phyloP scores from a whole-genome alignment of 202 grass and related monocot species.

The Brachypodium distachyon region DNA sequence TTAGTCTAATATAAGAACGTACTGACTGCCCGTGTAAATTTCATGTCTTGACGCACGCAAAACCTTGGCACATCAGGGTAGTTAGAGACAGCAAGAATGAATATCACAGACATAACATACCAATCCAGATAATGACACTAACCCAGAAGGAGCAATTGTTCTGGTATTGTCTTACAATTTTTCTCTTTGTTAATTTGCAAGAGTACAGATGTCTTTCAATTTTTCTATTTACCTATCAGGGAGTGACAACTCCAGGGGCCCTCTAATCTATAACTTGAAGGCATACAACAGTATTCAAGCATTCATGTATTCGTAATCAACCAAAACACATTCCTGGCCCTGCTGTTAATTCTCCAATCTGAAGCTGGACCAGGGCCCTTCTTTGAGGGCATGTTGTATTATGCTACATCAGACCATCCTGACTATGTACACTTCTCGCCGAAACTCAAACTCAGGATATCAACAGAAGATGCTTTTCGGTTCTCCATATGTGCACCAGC shows the following conservation, averaged over 20 bases:
- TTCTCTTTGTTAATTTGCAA: neutral
- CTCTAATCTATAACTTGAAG: neutral
- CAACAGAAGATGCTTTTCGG: neutral
- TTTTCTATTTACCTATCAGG: neutral
- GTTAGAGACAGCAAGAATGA: too few relatives aligned
- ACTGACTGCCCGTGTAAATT: too few relatives aligned
- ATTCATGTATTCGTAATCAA: neutral
- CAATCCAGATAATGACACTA: too few relatives aligned
- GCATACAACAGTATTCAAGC: neutral
- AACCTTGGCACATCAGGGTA: too few relatives aligned
- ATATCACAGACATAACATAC: too few relatives aligned
- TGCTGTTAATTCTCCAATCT: neutral
- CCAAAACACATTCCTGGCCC: neutral
- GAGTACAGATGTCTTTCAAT: neutral
- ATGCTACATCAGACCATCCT: neutral
- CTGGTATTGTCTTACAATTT: neutral
- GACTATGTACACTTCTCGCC: neutral
- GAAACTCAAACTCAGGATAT: neutral
- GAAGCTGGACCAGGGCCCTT: neutral
- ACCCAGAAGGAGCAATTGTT: neutral
- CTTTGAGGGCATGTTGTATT: neutral
- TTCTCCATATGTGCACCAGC: neutral
- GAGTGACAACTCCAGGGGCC: neutral
- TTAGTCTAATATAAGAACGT: too few relatives aligned
- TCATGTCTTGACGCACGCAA: too few relatives aligned